Conservation (phyloP, 1,139 yeast genomes). For the Zygosaccharomyces sapae region DNA sequence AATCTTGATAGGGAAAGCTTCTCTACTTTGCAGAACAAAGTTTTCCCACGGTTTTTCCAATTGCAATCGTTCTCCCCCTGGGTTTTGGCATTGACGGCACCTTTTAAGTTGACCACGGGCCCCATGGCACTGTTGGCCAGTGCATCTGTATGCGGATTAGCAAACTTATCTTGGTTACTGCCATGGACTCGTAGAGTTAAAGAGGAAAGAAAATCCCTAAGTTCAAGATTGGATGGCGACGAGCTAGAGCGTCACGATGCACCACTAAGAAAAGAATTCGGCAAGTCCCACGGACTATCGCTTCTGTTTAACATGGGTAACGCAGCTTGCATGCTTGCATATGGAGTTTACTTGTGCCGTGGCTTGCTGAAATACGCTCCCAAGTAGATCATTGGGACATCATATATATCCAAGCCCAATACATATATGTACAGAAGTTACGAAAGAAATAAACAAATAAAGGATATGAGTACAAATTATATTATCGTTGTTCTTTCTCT, state of each 20-base stretch:
- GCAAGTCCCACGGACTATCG: slow-evolving; percentile 70
- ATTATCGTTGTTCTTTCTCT: slow-evolving; percentile 5
- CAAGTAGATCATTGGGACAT: slow-evolving; percentile 5
- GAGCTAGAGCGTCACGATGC: slow-evolving; percentile 36
- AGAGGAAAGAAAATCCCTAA: slow-evolving; percentile 44
- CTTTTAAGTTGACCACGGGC: slow-evolving; percentile 49
- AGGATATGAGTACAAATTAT: slow-evolving; percentile 3
- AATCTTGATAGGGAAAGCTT: slow-evolving; percentile 73
- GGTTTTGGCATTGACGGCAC: slow-evolving; percentile 65
- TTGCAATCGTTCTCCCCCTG: slow-evolving; percentile 71
- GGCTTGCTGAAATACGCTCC: slow-evolving; percentile 26
- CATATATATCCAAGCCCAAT: slow-evolving; percentile 6
- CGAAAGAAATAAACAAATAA: slow-evolving; percentile 1
- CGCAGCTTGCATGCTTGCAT: slow-evolving; percentile 57
- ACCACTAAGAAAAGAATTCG: slow-evolving; percentile 61
- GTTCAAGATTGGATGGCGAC: slow-evolving; percentile 39
- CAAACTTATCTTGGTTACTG: slow-evolving; percentile 60
- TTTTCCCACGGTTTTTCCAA: slow-evolving; percentile 77
- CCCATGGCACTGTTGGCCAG: slow-evolving; percentile 47
- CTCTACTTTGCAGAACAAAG: slow-evolving; percentile 65
- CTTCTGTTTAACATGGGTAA: slow-evolving; percentile 62
- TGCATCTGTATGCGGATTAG: slow-evolving; percentile 56
- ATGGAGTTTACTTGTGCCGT: slow-evolving; percentile 60
- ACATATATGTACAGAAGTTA: slow-evolving; percentile 14
- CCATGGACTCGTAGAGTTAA: slow-evolving; percentile 63